These are phyloP conservation scores for Nectriaceae sp. DNA, from an alignment of 2,329 filamentous ascomycete species.

Conservation along the genomic window DNA sequence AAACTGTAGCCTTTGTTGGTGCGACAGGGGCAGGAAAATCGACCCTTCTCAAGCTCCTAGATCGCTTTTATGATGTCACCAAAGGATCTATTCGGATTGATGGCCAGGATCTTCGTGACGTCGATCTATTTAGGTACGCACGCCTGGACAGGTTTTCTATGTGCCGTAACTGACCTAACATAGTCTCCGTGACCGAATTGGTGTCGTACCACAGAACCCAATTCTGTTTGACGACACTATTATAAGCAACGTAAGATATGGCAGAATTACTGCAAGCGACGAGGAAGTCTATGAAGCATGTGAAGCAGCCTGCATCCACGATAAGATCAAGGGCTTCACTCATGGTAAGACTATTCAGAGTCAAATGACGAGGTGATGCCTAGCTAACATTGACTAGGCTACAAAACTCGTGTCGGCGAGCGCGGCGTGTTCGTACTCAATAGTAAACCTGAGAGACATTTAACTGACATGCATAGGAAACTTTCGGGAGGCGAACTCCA, in stretches of 20 bases:
- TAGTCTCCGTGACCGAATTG: slow-evolving; percentile 55
- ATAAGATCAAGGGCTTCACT: slow-evolving; percentile 57
- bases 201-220: slow-evolving; percentile 57
- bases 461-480: slow-evolving; percentile 44
- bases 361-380: neutral
- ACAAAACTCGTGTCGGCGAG: slow-evolving; percentile 53
- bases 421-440: slow-evolving; percentile 44
- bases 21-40: slow-evolving; percentile 62
- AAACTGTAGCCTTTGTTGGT: slow-evolving; percentile 61
- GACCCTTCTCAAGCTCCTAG: slow-evolving; percentile 58
- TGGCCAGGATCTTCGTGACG: slow-evolving; percentile 57
- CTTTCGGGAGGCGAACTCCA: slow-evolving; percentile 69
- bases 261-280: slow-evolving; percentile 53
- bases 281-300: slow-evolving; percentile 58
- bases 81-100: slow-evolving; percentile 56
- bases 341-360: slow-evolving; percentile 40
- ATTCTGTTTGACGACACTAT: slow-evolving; percentile 60
- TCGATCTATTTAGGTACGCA: slow-evolving; percentile 49
- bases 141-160: neutral
- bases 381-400: slow-evolving; percentile 36
- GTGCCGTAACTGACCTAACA: slow-evolving; percentile 21
- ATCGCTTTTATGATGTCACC: slow-evolving; percentile 60
- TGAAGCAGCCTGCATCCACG: slow-evolving; percentile 57
- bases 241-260: slow-evolving; percentile 61
- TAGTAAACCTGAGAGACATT: neutral